phyloP scores from a whole-genome alignment of 345 rosid species.

The Kandelia obovata region DNA sequence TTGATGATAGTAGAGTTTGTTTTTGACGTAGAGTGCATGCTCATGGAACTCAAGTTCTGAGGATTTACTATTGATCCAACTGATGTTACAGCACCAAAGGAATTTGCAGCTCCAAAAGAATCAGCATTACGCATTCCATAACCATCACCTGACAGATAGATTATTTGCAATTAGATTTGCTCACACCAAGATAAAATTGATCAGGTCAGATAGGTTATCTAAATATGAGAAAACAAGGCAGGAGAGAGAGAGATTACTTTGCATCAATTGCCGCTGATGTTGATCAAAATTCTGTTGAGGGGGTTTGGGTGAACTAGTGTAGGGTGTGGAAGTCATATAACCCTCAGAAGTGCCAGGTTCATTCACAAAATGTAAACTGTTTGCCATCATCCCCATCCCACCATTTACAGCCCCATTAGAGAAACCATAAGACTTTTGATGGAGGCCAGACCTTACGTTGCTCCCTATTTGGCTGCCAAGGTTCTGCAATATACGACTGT shows the following conservation, averaged over 20 bases:
- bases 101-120: slow-evolving; percentile 59
- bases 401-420: slow-evolving; percentile 59
- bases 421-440: slow-evolving; percentile 61
- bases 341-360: slow-evolving; percentile 59
- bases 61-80: slow-evolving; percentile 47
- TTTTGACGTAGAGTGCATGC: slow-evolving; percentile 56
- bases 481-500: slow-evolving; percentile 60
- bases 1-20: slow-evolving; percentile 46
- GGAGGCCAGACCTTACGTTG: slow-evolving; percentile 63
- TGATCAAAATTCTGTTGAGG: slow-evolving; percentile 63
- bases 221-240: slow-evolving; percentile 4
- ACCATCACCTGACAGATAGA: slow-evolving; percentile 60
- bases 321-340: slow-evolving; percentile 42
- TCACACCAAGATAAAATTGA: too few relatives aligned
- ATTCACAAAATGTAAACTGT: slow-evolving; percentile 44
- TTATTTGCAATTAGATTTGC: slow-evolving; percentile 11
- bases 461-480: slow-evolving; percentile 70
- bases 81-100: slow-evolving; percentile 47
- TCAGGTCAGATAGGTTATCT: background rate
- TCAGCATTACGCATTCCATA: slow-evolving; percentile 53
- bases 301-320: slow-evolving; percentile 55
- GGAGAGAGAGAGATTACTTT: slow-evolving; percentile 37
- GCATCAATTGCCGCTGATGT: slow-evolving; percentile 58
- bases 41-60: slow-evolving; percentile 47
- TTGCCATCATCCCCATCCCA: slow-evolving; percentile 59